These are phyloP conservation scores for Apiospora marii DNA, from an alignment of 2,329 filamentous ascomycete genomes.

Conservation along the genomic window DNA sequence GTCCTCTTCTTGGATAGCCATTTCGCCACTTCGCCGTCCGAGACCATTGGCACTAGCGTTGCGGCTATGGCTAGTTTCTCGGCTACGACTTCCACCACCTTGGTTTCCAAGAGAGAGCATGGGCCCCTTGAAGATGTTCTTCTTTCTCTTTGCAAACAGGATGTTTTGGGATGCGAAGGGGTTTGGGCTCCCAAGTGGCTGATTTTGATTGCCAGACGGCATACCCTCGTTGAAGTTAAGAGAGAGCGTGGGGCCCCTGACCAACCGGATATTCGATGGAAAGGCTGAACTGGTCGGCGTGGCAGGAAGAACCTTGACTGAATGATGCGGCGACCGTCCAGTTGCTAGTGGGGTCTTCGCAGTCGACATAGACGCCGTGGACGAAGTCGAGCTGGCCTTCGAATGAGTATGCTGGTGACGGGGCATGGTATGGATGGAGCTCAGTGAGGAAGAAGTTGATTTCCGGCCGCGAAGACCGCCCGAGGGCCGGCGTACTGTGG, in stretches of 20 bases:
- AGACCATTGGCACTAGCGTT: conserved; percentile 69
- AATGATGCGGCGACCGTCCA: conserved; percentile 82
- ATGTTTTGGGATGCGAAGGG: conserved; percentile 65
- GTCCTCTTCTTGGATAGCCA: conserved; percentile 74
- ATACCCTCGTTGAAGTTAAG: conserved; percentile 67
- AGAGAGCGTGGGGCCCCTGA: conserved; percentile 66
- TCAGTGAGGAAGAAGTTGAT: conserved; percentile 94
- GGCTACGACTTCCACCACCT: conserved; percentile 43
- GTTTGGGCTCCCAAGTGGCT: conserved; percentile 60
- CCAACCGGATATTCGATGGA: conserved; percentile 85
- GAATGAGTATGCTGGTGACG: conserved; percentile 88
- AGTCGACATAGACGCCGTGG: conserved; percentile 74
- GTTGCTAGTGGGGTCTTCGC: conserved; percentile 70
- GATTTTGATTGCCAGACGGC: conserved; percentile 44
- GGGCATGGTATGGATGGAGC: conserved; percentile 87
- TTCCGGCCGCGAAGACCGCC: conserved; percentile 88
- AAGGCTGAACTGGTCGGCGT: conserved; percentile 81
- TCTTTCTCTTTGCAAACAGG: conserved; percentile 82
- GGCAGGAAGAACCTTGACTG: conserved; percentile 92
- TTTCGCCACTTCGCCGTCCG: conserved; percentile 75
- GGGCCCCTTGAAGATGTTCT: conserved; percentile 83
- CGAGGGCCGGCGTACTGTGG: conserved; percentile 83
- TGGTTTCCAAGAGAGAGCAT: conserved; percentile 63
- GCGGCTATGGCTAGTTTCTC: conserved; percentile 52
- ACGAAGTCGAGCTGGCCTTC: conserved; percentile 93